Conservation (phyloP, 495 filamentous ascomycete genomes). For the Stereocaulon alpinum region DNA sequence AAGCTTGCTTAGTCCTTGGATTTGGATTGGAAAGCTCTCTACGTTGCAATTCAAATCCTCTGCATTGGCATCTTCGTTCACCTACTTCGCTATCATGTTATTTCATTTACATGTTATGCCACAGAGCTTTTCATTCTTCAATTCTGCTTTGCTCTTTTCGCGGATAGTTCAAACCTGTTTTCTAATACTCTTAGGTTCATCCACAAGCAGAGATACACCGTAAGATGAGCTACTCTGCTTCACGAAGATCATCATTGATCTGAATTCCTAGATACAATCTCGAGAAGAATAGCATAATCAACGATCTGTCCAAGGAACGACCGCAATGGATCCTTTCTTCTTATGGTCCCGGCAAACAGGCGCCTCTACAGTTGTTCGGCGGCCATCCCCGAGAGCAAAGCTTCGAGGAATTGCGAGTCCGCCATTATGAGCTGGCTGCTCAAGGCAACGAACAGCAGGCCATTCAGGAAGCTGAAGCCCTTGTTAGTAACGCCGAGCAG, state of each 20-base stretch:
- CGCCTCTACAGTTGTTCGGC: constrained; percentile 70
- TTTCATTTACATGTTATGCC: too few relatives aligned
- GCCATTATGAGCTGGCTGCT: constrained; percentile 49
- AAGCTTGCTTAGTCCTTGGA: not conserved
- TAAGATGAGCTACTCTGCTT: not conserved
- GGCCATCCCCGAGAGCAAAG: constrained; percentile 70
- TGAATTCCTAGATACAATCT: constrained; percentile 16
- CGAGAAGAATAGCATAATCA: constrained; percentile 14
- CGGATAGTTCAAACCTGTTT: not conserved
- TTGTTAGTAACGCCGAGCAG: constrained; percentile 49
- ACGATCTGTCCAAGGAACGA: constrained; percentile 38
- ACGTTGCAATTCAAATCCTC: not conserved
- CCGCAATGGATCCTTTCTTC: constrained; percentile 78
- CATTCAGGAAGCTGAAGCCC: constrained; percentile 50
- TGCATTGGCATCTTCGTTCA: not conserved
- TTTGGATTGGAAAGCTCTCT: not conserved
- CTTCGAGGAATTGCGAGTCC: constrained; percentile 67
- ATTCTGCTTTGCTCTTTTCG: not conserved
- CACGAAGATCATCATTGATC: not conserved
- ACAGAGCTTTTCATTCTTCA: too few relatives aligned
- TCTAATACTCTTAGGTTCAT: constrained; percentile 8
- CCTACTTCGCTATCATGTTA: too few relatives aligned
- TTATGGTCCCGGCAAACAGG: constrained; percentile 62
- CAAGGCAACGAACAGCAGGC: constrained; percentile 54
- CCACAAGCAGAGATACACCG: constrained; percentile 3